Conservation (phyloP, 306 rosid genomes). For the Prunus padus region DNA sequence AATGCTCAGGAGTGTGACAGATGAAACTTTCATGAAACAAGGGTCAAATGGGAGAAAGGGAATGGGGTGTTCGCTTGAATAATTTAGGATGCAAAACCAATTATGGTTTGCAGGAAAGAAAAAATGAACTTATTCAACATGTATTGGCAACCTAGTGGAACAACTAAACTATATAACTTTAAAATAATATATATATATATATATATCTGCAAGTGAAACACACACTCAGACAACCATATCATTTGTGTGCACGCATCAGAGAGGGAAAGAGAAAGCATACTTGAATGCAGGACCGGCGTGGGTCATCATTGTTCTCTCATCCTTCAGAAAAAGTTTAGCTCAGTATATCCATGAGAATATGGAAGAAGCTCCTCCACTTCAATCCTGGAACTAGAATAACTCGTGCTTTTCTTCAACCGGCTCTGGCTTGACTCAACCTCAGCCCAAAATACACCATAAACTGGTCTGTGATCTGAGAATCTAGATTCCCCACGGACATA, state of each 20-base stretch:
- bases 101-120: constrained; percentile 4
- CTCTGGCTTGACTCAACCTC: constrained; percentile 89
- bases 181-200: neutral
- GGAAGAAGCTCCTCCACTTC: constrained; percentile 94
- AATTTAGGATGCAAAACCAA: neutral
- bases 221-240: neutral
- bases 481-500: constrained; percentile 96
- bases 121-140: neutral
- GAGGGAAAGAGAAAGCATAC: constrained; percentile 41
- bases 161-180: neutral
- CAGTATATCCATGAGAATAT: constrained; percentile 91
- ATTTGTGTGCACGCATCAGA: constrained; percentile 1
- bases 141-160: neutral
- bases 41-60: neutral
- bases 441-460: constrained; percentile 89
- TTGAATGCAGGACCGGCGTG: constrained; percentile 35
- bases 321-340: constrained; percentile 82
- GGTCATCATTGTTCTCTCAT: constrained; percentile 36
- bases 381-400: constrained; percentile 81
- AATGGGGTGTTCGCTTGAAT: no score
- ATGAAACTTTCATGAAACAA: neutral
- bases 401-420: constrained; percentile 79
- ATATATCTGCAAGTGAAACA: neutral
- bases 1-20: neutral
- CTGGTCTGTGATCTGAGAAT: constrained; percentile 96